Conservation (phyloP, 2,329 filamentous ascomycete species). For the Arthrocladium fulminans region DNA sequence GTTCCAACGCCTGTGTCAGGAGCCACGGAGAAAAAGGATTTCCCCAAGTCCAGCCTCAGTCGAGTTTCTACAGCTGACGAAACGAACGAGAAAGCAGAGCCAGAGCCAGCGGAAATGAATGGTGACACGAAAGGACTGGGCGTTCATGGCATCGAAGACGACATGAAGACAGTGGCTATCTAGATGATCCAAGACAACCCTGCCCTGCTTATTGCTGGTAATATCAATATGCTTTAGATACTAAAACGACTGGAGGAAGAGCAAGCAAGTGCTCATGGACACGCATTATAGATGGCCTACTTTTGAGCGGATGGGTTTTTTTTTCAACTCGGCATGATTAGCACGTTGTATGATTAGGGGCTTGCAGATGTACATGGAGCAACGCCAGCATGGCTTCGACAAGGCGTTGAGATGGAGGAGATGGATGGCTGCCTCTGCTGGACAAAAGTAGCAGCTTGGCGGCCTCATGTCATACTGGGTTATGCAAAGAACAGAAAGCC, state of each 20-base stretch:
- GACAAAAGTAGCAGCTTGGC: not conserved
- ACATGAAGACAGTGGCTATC: slow-evolving; percentile 42
- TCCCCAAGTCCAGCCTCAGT: slow-evolving; percentile 17
- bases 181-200: slow-evolving; percentile 19
- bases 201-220: not conserved
- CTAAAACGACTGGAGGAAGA: not conserved
- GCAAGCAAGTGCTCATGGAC: not conserved
- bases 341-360: slow-evolving; percentile 8
- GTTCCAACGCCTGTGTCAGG: slow-evolving; percentile 19
- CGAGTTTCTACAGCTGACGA: slow-evolving; percentile 19
- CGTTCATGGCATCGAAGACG: slow-evolving; percentile 31
- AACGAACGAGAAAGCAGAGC: slow-evolving; percentile 23
- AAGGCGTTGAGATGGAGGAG: not conserved
- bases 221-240: not conserved
- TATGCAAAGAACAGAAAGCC: not conserved
- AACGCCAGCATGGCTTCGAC: not conserved
- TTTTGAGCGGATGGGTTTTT: not conserved
- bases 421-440: not conserved
- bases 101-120: slow-evolving; percentile 26
- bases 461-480: not conserved
- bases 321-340: slow-evolving; percentile 3
- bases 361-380: slow-evolving; percentile 8
- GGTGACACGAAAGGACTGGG: slow-evolving; percentile 28
- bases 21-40: slow-evolving; percentile 14
- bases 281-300: not conserved